phyloP scores from a whole-genome alignment of 2,329 filamentous ascomycete genomes.

The Cercospora sp. region DNA sequence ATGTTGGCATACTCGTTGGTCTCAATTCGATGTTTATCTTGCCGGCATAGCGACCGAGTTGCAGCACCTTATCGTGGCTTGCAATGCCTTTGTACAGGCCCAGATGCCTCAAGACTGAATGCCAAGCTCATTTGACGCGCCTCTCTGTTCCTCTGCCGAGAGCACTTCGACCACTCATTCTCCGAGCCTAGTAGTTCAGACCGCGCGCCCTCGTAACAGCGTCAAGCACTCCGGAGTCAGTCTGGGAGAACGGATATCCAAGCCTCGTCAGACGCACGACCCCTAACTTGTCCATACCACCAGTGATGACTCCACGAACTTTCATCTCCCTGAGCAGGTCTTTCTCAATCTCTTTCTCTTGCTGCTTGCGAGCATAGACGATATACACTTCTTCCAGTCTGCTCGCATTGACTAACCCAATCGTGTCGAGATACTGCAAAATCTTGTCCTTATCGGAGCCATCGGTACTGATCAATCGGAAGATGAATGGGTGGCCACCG shows the following conservation, averaged over 20 bases:
- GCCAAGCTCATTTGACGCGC: too few species aligned
- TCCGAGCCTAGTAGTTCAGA: neutral
- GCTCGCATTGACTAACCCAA: neutral
- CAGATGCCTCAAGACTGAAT: too few species aligned
- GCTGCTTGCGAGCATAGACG: neutral
- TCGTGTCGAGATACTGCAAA: neutral
- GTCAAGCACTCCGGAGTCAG: neutral
- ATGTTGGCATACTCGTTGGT: neutral
- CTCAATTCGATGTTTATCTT: neutral
- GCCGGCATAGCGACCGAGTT: neutral
- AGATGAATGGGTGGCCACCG: constrained; percentile 8
- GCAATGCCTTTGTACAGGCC: neutral
- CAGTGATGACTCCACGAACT: neutral
- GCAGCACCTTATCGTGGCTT: neutral
- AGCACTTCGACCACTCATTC: neutral
- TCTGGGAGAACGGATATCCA: neutral
- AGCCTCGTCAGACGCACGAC: neutral
- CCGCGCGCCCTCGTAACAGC: neutral
- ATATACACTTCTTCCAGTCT: neutral
- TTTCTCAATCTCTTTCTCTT: neutral
- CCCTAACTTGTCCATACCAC: neutral
- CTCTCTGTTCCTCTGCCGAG: too few species aligned
- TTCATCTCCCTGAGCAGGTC: neutral
- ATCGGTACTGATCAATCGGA: neutral
- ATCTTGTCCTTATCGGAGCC: neutral